Conservation (phyloP, 1,284 basidiomycete genomes). For the Marasmius tenuissimus region DNA sequence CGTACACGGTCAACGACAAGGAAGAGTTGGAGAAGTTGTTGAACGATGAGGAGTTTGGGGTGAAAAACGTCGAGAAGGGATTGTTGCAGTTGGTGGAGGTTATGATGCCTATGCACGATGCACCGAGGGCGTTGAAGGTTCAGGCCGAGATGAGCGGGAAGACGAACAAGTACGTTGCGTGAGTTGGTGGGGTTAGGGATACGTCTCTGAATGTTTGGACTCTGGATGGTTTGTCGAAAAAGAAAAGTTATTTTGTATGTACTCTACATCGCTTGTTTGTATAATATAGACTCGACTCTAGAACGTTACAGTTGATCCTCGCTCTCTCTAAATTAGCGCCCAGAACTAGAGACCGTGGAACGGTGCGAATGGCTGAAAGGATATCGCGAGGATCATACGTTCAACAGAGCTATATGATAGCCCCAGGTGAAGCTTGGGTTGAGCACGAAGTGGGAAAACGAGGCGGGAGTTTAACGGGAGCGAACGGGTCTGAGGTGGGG, state of each 20-base stretch:
- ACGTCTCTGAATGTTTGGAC: not conserved
- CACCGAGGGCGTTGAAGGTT: conserved; percentile 61
- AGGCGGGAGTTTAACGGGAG: too few relatives aligned
- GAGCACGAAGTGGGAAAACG: not conserved
- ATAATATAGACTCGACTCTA: too few relatives aligned
- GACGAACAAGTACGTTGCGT: conserved; percentile 39
- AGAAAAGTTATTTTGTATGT: not conserved
- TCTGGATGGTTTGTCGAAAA: not conserved
- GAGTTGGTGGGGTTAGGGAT: not conserved
- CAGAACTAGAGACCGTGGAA: too few relatives aligned
- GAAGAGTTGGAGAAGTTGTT: conserved; percentile 65
- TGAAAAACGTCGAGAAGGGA: conserved; percentile 37
- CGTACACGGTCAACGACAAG: conserved; percentile 68
- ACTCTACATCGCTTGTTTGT: too few relatives aligned
- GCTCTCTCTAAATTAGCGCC: too few relatives aligned
- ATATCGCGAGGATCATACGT: too few relatives aligned
- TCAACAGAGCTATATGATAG: too few relatives aligned
- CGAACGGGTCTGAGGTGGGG: too few relatives aligned
- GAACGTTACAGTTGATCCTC: too few relatives aligned
- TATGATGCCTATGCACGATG: conserved; percentile 73
- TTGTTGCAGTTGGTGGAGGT: conserved; percentile 81
- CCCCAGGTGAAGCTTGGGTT: not conserved
- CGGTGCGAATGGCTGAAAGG: too few relatives aligned
- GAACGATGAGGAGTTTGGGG: conserved; percentile 52
- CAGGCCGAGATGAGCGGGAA: conserved; percentile 47